phyloP scores from a whole-genome alignment of 495 filamentous ascomycete genomes.

The Tuber indicum region DNA sequence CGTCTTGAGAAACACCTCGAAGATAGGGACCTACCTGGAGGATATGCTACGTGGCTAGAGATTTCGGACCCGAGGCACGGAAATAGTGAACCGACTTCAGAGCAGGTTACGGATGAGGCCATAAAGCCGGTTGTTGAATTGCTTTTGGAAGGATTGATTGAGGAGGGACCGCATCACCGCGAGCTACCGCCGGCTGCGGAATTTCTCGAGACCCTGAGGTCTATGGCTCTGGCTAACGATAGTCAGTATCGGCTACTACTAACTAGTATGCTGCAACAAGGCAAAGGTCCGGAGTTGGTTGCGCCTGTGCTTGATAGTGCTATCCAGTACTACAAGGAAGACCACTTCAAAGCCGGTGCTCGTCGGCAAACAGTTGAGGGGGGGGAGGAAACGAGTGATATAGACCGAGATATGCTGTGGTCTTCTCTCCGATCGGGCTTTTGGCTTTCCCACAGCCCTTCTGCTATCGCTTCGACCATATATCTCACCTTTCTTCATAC shows the following conservation, averaged over 20 bases:
- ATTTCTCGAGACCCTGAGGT: slow-evolving; percentile 15
- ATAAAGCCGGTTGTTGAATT: slow-evolving; percentile 16
- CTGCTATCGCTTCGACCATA: neutral
- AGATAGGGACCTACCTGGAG: neutral
- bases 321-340: slow-evolving; percentile 12
- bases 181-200: slow-evolving; percentile 20
- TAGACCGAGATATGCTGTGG: slow-evolving; percentile 1
- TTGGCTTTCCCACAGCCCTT: neutral
- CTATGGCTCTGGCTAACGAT: slow-evolving; percentile 10
- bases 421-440: neutral
- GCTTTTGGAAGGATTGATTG: slow-evolving; percentile 23
- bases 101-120: slow-evolving; percentile 6
- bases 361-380: neutral
- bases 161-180: slow-evolving; percentile 5
- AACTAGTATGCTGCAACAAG: slow-evolving; percentile 12
- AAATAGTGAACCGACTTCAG: neutral
- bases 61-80: neutral
- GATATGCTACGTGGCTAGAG: slow-evolving; percentile 15
- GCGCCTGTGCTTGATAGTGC: slow-evolving; percentile 26
- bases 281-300: slow-evolving; percentile 7
- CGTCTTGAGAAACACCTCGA: slow-evolving; percentile 15
- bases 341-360: neutral
- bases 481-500: slow-evolving; percentile 6
- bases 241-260: slow-evolving; percentile 24
- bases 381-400: neutral